Base-by-base conservation (phyloP, 495 filamentous ascomycete genomes). In the Lasiosphaeria miniovina region DNA sequence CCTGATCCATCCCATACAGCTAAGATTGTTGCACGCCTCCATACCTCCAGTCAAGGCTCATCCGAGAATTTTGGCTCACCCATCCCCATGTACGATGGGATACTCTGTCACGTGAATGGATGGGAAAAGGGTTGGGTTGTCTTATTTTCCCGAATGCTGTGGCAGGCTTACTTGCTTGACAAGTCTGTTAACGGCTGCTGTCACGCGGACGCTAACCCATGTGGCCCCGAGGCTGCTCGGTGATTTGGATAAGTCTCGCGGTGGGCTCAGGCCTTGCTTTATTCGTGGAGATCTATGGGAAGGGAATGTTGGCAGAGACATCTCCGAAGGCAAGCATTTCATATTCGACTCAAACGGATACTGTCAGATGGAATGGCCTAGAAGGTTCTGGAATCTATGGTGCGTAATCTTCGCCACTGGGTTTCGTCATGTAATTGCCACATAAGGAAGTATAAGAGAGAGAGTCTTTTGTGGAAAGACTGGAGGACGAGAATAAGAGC, bases 141-240 rank as follows among this genome's bases (percentile, higher is more conserved):
- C 17, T n/a, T 6, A n/a, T 49, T 49, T 31, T 49, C n/a, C 6
- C 5, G 46, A 49, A 49, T 49, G 46, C n/a, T 49, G 6, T 49
- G 46, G 46, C 46, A 49, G 46, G 46, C 46, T n/a, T 49, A 49
- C 46, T 15, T 31, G 14, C 17, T 49, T 49, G 46, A 49, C n/a
- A 49, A 31, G 46, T 15, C 46, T 49, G 15, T 49, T 7, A 49
- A 49, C 17, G 46, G 46, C 6, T 31, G n/a, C 46, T 49, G 46
- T 49, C 6, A 49, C 5, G 6, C 17, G 17, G 12, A 49, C 17
- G 6, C 14, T 49, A 49, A n/a, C 46, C 17, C 17, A 49, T 31
- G 46, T 49, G 14, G 46, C n/a, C n/a, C 46, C 46, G n/a, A n/a
- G 46, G 17, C n/a, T 49, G 5, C 46, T 49, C n/a, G 46, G 15